A percentile compares a stretch with the other conserved stretches of the same genome.
phyloP scores from a whole-genome alignment of 495 filamentous ascomycete species.

The Annulohypoxylon bovei region DNA sequence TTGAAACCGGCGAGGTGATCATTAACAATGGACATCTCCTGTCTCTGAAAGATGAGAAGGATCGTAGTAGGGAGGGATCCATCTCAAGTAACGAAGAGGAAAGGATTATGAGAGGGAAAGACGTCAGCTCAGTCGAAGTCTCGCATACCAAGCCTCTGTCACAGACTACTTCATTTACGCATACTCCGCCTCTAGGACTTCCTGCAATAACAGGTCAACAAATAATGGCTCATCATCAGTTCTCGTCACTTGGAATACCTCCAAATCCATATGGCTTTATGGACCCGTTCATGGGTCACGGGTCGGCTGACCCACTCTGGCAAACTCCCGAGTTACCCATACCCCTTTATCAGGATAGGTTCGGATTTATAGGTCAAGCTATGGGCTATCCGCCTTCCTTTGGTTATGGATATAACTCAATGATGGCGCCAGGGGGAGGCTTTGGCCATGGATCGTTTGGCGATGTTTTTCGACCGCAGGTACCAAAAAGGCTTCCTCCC shows the following conservation, averaged over 20 bases:
- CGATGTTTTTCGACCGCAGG: neutral
- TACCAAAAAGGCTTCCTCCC: conserved; percentile 11
- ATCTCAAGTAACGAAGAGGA: conserved; percentile 39
- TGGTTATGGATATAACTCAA: conserved; percentile 18
- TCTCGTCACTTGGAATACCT: conserved; percentile 19
- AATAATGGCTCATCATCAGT: conserved; percentile 7
- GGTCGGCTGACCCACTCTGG: conserved; percentile 40
- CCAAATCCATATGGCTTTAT: conserved; percentile 24
- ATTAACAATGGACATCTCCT: conserved; percentile 87
- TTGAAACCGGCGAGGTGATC: conserved; percentile 78
- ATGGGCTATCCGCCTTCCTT: conserved; percentile 20
- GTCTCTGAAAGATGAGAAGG: conserved; percentile 64
- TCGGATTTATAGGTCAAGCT: conserved; percentile 26
- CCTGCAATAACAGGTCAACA: neutral
- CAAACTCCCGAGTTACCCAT: conserved; percentile 39
- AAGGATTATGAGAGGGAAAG: conserved; percentile 32
- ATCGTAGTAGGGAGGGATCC: conserved; percentile 39
- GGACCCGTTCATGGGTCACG: conserved; percentile 9
- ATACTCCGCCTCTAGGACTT: neutral
- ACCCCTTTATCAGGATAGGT: conserved; percentile 25
- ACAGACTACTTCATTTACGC: conserved; percentile 6
- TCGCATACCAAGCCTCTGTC: conserved; percentile 24
- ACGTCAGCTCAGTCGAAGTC: neutral
- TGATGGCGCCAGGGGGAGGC: conserved; percentile 1
- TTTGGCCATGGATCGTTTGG: neutral